These are phyloP conservation scores for Kazachstania africana DNA, from an alignment of 805 yeast genomes.

Conservation along the genomic window DNA sequence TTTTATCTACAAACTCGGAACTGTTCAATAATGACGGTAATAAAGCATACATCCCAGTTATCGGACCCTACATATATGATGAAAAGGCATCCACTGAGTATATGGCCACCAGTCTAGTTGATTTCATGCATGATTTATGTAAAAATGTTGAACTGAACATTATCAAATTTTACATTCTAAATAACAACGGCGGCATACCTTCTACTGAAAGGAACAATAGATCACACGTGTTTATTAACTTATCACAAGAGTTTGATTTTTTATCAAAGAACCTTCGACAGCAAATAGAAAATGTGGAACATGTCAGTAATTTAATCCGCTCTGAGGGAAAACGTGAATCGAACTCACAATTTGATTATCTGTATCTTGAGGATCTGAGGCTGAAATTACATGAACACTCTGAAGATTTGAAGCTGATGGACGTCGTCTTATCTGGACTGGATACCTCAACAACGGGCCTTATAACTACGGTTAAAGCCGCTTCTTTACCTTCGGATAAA, in stretches of 20 bases:
- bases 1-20: constrained; percentile 6
- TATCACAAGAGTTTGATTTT: constrained; percentile 55
- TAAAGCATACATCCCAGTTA: constrained; percentile 31
- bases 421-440: constrained; percentile 36
- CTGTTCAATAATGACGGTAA: constrained; percentile 4
- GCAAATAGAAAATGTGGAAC: too few relatives aligned
- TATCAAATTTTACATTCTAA: constrained; percentile 75
- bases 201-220: constrained; percentile 69
- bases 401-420: constrained; percentile 58
- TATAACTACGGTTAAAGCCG: constrained; percentile 73
- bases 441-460: constrained; percentile 63
- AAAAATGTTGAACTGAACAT: constrained; percentile 33
- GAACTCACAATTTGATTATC: constrained; percentile 10
- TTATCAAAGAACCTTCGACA: constrained; percentile 6
- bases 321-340: constrained; percentile 9
- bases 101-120: constrained; percentile 30
- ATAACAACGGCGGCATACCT: constrained; percentile 83
- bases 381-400: constrained; percentile 38
- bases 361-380: constrained; percentile 10
- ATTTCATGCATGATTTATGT: constrained; percentile 22
- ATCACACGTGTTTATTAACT: constrained; percentile 78
- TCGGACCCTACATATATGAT: constrained; percentile 61
- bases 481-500: constrained; percentile 34
- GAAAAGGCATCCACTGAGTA: constrained; percentile 32
- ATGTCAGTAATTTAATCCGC: constrained; percentile 4